Evolutionary conservation across 345 rosid genomes (phyloP), one percentile per base, ranked within the genome.

Genomic region (Bruguiera parviflora): DNA sequence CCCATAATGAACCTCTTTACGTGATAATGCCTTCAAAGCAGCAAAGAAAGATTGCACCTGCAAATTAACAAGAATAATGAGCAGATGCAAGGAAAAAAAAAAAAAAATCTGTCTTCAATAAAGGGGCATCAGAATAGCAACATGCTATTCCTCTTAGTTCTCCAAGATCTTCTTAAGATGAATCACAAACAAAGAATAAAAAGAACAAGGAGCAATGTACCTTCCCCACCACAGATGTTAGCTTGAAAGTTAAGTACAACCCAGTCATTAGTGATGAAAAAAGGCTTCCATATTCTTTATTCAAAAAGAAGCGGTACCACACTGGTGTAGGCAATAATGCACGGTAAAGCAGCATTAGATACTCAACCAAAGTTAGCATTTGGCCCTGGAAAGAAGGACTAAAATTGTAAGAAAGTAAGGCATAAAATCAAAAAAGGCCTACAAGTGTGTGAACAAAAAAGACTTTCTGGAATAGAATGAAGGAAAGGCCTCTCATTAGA

Each of bases 1-100:
- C 69, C 99, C 99, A 64, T 95, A 95, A 71, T 95, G 95, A 70
- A 95, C 87, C 76, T 92, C 99, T 79, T 92, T 95, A 62, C 91
- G 96, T 3, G 96, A 92, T 72, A 95, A 77, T 20, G 99, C 96
- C 85, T 81, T 95, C 79, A 89, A 72, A 37, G 97, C 88, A 67
- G 97, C 70, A 81, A 87, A 89, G 84, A 95, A 92, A 64, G 85
- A 87, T 67, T 92, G 99, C 69, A 95, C 99, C 99, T 95, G 68
- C 65, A 73, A 60, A 29, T 46, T 25, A 37, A 60, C 33, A 60
- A 52, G 22, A 24, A 11, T 51, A 51, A 64, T 29, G 28, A 29
- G 5, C 31, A 61, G 7, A n/a, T 18, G 13, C 35, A 46, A 9
- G 53, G 47, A 72, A n/a, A 5, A 37, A 67, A 22, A 24, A 27